Conservation (phyloP, 169 alveolate species). For the Ichthyophthirius multifiliis region DNA sequence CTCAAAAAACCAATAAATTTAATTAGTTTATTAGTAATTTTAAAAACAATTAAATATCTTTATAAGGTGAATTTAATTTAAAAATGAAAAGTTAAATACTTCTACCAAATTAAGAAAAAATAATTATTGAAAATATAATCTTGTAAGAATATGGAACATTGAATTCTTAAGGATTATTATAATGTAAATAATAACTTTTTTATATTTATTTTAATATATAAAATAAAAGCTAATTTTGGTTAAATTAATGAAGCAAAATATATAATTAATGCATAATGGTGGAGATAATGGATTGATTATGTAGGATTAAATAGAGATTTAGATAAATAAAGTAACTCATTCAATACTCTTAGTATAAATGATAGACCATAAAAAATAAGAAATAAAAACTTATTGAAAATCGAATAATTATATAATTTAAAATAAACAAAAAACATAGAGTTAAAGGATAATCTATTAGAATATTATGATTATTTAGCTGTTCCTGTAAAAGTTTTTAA, state of each 20-base stretch:
- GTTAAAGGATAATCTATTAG: slow-evolving; percentile 30
- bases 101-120: neutral
- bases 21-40: neutral
- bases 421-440: neutral
- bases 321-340: neutral
- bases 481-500: slow-evolving; percentile 32
- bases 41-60: neutral
- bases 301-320: neutral
- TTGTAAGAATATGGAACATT: neutral
- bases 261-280: neutral
- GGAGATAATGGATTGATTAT: slow-evolving; percentile 10
- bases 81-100: neutral
- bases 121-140: neutral
- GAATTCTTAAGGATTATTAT: neutral
- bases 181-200: neutral
- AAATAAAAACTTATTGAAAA: neutral
- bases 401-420: neutral
- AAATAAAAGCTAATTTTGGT: neutral
- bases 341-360: neutral
- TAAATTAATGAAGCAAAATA: neutral
- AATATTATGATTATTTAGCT: slow-evolving; percentile 44
- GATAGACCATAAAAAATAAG: neutral
- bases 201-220: neutral
- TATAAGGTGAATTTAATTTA: neutral
- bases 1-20: neutral